Percentiles rank a stretch among this genome's conserved stretches.
Evolutionary conservation across 352 stramenopile genomes (phyloP).

Genomic region (Elongisporangium prolatum): DNA sequence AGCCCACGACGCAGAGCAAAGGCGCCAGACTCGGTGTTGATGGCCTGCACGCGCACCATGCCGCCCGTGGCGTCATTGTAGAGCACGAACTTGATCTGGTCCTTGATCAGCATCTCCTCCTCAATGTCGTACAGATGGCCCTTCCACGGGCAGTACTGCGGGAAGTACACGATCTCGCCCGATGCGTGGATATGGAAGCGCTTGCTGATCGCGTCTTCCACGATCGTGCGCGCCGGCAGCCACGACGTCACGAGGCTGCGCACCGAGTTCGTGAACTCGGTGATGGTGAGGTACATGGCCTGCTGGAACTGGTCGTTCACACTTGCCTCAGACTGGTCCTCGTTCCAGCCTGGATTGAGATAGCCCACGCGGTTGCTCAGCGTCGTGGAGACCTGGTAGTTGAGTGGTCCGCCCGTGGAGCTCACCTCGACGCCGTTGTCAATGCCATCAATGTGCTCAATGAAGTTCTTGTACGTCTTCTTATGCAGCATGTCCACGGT

Average conservation of each 20-base stretch:
- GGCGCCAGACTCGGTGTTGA: conserved; percentile 89
- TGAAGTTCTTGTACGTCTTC: conserved; percentile 95
- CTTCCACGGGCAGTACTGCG: conserved; percentile 94
- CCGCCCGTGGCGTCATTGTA: conserved; percentile 91
- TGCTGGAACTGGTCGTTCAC: conserved; percentile 93
- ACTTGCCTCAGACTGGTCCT: conserved; percentile 68
- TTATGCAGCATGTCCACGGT: conserved; percentile 84
- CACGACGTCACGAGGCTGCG: conserved; percentile 91
- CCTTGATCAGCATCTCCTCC: conserved; percentile 79
- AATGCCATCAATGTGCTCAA: conserved; percentile 98
- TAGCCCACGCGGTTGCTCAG: conserved; percentile 86
- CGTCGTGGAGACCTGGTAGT: conserved; percentile 75
- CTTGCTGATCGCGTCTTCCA: conserved; percentile 87
- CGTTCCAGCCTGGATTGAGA: conserved; percentile 97
- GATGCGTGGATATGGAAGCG: conserved; percentile 89
- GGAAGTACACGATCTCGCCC: conserved; percentile 92
- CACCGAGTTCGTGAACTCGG: conserved; percentile 93
- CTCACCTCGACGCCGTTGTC: conserved; percentile 96
- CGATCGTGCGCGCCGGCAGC: conserved; percentile 91
- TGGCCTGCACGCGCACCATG: conserved; percentile 96
- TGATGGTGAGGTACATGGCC: conserved; percentile 92
- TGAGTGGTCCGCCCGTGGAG: conserved; percentile 36
- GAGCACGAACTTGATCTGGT: conserved; percentile 96
- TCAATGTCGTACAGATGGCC: conserved; percentile 96
- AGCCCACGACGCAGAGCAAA: conserved; percentile 94